These are phyloP conservation scores for Pseudomassariella vexata DNA, from an alignment of 2,329 filamentous ascomycete species.

Conservation along the genomic window DNA sequence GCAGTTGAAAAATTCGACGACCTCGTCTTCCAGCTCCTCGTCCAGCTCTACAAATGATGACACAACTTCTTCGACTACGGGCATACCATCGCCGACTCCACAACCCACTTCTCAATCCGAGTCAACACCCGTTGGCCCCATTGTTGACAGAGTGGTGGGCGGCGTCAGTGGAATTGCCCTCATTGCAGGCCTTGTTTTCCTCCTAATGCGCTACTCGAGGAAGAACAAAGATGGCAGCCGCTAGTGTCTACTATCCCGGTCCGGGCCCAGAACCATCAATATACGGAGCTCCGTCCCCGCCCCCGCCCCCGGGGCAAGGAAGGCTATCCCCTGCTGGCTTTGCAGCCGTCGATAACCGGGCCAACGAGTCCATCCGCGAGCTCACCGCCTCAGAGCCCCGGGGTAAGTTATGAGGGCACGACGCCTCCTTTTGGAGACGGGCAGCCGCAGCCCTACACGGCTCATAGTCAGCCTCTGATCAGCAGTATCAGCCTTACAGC, in stretches of 20 bases:
- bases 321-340: neutral
- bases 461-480: constrained; percentile 18
- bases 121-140: constrained; percentile 17
- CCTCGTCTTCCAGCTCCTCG: neutral
- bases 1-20: no score
- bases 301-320: neutral
- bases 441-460: constrained; percentile 1
- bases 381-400: constrained; percentile 4
- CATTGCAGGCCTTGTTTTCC: constrained; percentile 16
- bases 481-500: constrained; percentile 20
- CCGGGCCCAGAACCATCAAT: neutral
- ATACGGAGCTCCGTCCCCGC: neutral
- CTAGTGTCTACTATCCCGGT: constrained; percentile 1
- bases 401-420: constrained; percentile 2
- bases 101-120: neutral
- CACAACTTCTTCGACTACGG: neutral
- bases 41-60: neutral
- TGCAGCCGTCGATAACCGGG: neutral
- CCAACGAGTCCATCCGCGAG: constrained; percentile 4
- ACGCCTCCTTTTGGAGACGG: neutral
- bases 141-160: constrained; percentile 20
- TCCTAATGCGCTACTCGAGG: constrained; percentile 16
- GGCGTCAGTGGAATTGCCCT: constrained; percentile 19
- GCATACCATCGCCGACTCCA: neutral
- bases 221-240: constrained; percentile 8